Evolutionary conservation across 768 basidiomycete species (phyloP).

Genomic region (Sporobolomyces phaffii): DNA sequence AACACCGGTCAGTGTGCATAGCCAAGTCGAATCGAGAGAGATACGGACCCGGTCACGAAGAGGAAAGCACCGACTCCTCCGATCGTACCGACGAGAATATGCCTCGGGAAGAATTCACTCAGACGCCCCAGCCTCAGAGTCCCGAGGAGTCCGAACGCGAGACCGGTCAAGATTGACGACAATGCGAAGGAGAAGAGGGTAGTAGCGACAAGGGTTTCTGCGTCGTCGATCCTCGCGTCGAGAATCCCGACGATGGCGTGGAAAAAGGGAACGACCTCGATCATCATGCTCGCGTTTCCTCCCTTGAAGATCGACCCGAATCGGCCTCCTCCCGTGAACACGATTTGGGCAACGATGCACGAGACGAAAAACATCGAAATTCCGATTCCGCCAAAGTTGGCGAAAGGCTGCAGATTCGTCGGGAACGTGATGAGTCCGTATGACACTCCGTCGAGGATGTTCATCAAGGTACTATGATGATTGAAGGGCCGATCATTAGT

Average conservation of each 20-base stretch:
- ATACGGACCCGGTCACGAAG: conserved; percentile 77
- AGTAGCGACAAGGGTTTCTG: conserved; percentile 75
- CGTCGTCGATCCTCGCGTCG: conserved; percentile 63
- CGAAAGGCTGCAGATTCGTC: conserved; percentile 63
- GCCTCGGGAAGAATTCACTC: conserved; percentile 91
- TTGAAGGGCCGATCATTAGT: conserved; percentile 32
- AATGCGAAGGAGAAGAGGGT: conserved; percentile 83
- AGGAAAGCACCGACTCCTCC: conserved; percentile 95
- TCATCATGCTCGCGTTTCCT: conserved; percentile 79
- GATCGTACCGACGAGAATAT: conserved; percentile 88
- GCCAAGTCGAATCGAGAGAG: too few species aligned
- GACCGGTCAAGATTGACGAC: conserved; percentile 70
- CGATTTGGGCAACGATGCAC: conserved; percentile 69
- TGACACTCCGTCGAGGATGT: conserved; percentile 87
- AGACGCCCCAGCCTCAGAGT: conserved; percentile 72
- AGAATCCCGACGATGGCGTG: conserved; percentile 82
- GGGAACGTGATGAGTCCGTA: conserved; percentile 89
- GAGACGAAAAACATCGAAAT: conserved; percentile 61
- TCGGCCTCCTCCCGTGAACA: conserved; percentile 60
- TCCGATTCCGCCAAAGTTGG: conserved; percentile 73
- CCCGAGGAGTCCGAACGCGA: conserved; percentile 43
- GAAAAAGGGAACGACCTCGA: conserved; percentile 96
- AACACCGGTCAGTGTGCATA: too few species aligned
- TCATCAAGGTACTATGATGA: conserved; percentile 54
- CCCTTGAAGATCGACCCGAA: conserved; percentile 76